phyloP scores from a whole-genome alignment of 495 filamentous ascomycete species.

The Massariosphaeria phaeospora region DNA sequence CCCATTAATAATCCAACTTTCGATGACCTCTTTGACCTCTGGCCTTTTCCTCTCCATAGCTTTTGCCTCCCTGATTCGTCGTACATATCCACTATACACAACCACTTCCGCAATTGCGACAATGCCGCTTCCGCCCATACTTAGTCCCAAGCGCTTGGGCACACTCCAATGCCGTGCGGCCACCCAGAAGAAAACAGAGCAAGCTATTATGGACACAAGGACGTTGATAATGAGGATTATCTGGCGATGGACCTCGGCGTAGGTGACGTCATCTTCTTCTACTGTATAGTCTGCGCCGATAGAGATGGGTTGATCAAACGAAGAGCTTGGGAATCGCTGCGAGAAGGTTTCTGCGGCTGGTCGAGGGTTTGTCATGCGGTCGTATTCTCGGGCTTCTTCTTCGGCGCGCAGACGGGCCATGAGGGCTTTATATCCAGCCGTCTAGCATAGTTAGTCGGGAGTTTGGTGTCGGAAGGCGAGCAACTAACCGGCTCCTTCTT shows the following conservation, averaged over 20 bases:
- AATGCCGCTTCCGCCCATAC: conserved; percentile 60
- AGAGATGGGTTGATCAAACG: conserved; percentile 38
- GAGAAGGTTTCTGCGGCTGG: conserved; percentile 54
- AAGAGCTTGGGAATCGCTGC: conserved; percentile 52
- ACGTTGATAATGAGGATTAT: conserved; percentile 71
- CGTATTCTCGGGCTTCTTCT: conserved; percentile 73
- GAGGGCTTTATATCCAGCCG: conserved; percentile 77
- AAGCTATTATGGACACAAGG: conserved; percentile 65
- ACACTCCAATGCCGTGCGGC: conserved; percentile 65
- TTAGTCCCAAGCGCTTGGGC: conserved; percentile 62
- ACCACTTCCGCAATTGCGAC: conserved; percentile 84
- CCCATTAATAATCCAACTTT: conserved; percentile 63
- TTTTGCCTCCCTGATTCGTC: conserved; percentile 69
- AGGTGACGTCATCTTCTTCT: conserved; percentile 44
- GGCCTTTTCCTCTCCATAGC: conserved; percentile 52
- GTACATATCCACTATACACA: conserved; percentile 80
- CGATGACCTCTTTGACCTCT: conserved; percentile 58
- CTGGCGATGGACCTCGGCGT: conserved; percentile 65
- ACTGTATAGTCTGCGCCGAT: conserved; percentile 3
- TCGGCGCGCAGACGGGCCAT: conserved; percentile 80
- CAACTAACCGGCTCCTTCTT: conserved; percentile 71
- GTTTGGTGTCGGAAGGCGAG: background rate
- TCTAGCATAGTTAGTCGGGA: conserved; percentile 47
- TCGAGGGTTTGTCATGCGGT: conserved; percentile 62
- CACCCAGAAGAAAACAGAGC: conserved; percentile 67